Conservation (phyloP, 2,329 filamentous ascomycete genomes). For the Fusarium liriodendri region DNA sequence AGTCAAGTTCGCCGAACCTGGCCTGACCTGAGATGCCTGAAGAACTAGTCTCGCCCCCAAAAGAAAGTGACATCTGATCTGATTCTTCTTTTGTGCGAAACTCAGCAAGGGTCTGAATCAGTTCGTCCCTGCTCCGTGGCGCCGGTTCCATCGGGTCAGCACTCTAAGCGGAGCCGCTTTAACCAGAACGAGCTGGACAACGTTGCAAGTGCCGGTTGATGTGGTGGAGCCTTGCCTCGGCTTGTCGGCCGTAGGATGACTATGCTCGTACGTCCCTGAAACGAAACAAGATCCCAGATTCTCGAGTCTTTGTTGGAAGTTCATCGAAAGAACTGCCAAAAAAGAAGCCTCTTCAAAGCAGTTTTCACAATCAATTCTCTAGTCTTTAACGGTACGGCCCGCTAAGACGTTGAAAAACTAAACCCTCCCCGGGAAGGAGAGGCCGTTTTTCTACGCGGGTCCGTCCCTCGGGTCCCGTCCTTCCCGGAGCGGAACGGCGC, state of each 20-base stretch:
- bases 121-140: not conserved
- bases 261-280: not conserved
- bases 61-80: not conserved
- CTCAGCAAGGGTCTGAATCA: not conserved
- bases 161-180: constrained; percentile 8
- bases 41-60: not conserved
- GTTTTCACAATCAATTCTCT: not conserved
- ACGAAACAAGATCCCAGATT: not conserved
- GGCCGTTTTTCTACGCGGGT: not conserved
- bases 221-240: constrained; percentile 19
- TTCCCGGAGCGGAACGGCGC: constrained; percentile 23
- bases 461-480: not conserved
- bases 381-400: constrained; percentile 27
- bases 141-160: constrained; percentile 8
- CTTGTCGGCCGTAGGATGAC: not conserved
- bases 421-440: not conserved
- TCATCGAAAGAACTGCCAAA: not conserved
- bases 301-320: not conserved
- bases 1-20: not conserved
- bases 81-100: not conserved
- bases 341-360: not conserved
- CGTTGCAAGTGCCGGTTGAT: not conserved
- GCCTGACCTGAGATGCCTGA: not conserved
- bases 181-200: constrained; percentile 4
- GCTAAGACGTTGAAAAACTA: constrained; percentile 12